phyloP scores from a whole-genome alignment of 495 filamentous ascomycete genomes.

The Aspergillus hancockii region DNA sequence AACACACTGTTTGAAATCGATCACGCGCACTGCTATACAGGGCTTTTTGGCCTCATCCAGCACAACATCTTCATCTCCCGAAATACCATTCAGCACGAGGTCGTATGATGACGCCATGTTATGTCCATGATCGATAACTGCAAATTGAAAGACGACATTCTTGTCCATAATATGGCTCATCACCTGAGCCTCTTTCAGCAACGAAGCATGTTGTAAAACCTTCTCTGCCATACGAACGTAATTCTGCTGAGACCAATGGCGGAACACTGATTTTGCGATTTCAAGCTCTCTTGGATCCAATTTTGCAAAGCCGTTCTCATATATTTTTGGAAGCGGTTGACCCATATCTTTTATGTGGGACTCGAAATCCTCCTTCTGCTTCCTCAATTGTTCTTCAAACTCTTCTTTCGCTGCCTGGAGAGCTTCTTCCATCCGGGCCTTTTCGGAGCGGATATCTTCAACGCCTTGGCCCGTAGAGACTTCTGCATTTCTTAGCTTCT shows the following conservation, averaged over 20 bases:
- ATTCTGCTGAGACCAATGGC: conserved; percentile 79
- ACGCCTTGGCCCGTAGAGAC: conserved; percentile 73
- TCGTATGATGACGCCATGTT: conserved; percentile 91
- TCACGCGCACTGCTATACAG: conserved; percentile 85
- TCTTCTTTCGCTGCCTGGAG: conserved; percentile 77
- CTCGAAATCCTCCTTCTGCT: conserved; percentile 77
- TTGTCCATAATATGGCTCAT: conserved; percentile 98
- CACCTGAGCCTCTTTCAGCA: conserved; percentile 92
- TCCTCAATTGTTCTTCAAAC: conserved; percentile 77
- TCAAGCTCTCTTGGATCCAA: conserved; percentile 69
- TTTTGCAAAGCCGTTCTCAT: conserved; percentile 55
- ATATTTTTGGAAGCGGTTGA: conserved; percentile 49
- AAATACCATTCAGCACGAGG: conserved; percentile 88
- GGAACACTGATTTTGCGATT: conserved; percentile 62
- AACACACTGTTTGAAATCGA: conserved; percentile 86
- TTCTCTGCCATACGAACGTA: conserved; percentile 96
- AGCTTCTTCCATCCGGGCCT: conserved; percentile 82
- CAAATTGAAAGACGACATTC: conserved; percentile 92
- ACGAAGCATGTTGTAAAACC: conserved; percentile 81
- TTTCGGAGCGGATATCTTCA: conserved; percentile 82
- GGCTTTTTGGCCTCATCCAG: conserved; percentile 85
- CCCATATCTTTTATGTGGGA: conserved; percentile 61
- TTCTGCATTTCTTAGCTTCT: conserved; percentile 76
- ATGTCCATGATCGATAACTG: conserved; percentile 85
- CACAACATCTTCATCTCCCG: conserved; percentile 81